Percentiles rank a stretch among this genome's conserved stretches.
Evolutionary conservation across 202 grass and related monocot genomes (phyloP).

Genomic region (Setaria italica): DNA sequence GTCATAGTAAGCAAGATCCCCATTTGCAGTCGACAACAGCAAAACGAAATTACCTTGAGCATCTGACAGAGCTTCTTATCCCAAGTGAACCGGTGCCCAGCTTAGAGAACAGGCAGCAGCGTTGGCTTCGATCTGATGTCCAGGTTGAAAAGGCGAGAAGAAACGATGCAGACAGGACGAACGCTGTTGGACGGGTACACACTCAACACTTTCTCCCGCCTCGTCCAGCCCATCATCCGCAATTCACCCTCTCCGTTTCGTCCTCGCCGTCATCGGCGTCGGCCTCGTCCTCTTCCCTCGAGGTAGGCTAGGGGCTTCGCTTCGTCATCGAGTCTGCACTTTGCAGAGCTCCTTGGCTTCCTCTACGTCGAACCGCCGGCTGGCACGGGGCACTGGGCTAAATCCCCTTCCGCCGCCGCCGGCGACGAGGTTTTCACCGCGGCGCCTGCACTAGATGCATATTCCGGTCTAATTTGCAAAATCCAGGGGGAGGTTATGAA

Average conservation of each 20-base stretch:
- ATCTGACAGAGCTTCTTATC: background rate
- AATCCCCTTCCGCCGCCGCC: background rate
- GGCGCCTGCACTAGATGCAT: background rate
- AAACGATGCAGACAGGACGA: background rate
- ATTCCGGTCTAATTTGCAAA: background rate
- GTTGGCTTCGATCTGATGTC: background rate
- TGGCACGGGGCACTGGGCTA: background rate
- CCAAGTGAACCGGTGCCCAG: background rate
- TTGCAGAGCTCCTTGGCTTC: background rate
- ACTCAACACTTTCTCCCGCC: too few species aligned
- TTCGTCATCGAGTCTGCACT: background rate
- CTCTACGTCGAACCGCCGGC: background rate
- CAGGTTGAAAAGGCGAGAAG: background rate
- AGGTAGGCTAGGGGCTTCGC: background rate
- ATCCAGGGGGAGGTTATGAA: too few species aligned
- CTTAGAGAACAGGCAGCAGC: background rate
- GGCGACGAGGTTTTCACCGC: background rate
- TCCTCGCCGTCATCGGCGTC: background rate
- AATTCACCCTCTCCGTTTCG: too few species aligned
- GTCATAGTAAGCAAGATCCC: background rate
- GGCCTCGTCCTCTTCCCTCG: background rate
- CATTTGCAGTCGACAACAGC: too few species aligned
- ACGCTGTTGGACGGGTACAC: background rate
- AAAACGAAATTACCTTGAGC: background rate
- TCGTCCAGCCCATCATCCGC: too few species aligned